These are phyloP conservation scores for Colletotrichum neosansevieriae DNA, from an alignment of 2,329 filamentous ascomycete genomes.

Conservation along the genomic window DNA sequence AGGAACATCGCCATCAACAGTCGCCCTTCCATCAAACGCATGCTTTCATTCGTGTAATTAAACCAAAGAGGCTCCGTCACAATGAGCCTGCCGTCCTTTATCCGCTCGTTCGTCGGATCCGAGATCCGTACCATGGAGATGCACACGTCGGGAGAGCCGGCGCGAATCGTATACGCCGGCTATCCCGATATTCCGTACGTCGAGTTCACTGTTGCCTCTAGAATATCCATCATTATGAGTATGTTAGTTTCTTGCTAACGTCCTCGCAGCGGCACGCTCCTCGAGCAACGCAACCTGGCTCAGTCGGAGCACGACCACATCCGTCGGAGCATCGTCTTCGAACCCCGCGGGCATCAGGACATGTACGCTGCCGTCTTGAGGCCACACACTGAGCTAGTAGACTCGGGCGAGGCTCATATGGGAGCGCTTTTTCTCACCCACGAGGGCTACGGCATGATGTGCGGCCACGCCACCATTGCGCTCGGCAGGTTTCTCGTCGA, in stretches of 20 bases:
- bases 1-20: not conserved
- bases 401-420: constrained; percentile 34
- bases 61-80: not conserved
- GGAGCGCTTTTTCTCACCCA: constrained; percentile 37
- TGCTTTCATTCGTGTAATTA: fast-evolving
- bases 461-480: constrained; percentile 55
- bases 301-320: constrained; percentile 32
- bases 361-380: constrained; percentile 39
- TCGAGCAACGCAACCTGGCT: constrained; percentile 50
- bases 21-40: no score
- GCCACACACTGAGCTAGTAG: constrained; percentile 29
- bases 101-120: constrained; percentile 1
- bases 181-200: constrained; percentile 49
- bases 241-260: not conserved
- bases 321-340: constrained; percentile 31
- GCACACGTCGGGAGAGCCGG: constrained; percentile 63
- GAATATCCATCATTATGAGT: no score
- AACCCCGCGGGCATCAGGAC: constrained; percentile 38
- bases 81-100: constrained; percentile 29
- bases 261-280: constrained; percentile 49
- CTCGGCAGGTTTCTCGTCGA: constrained; percentile 58
- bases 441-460: constrained; percentile 38
- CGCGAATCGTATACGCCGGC: constrained; percentile 57
- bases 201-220: no score
- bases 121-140: constrained; percentile 49